Conservation (phyloP, 495 filamentous ascomycete species). For the Venustampulla echinocandica region DNA sequence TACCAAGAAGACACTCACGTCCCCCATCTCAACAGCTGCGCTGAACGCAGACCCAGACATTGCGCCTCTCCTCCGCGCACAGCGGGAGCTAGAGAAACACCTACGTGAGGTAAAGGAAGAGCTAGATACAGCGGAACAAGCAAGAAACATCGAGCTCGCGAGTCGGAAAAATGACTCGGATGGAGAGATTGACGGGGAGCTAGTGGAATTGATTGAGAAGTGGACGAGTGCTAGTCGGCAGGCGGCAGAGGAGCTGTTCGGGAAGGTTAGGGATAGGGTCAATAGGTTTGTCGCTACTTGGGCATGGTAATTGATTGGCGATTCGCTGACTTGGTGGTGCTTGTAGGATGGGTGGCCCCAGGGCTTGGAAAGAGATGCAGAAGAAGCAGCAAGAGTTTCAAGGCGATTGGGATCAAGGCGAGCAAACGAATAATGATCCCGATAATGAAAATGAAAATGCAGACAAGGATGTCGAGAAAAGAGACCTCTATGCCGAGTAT, state of each 20-base stretch:
- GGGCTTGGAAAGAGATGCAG: slow-evolving; percentile 40
- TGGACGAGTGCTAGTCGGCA: slow-evolving; percentile 34
- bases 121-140: slow-evolving; percentile 20
- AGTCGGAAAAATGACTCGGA: slow-evolving; percentile 6
- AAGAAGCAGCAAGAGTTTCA: slow-evolving; percentile 29
- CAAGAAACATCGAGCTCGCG: slow-evolving; percentile 20
- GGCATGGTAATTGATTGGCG: neutral
- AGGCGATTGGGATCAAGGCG: slow-evolving; percentile 24
- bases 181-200: slow-evolving; percentile 20
- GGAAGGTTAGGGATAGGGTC: slow-evolving; percentile 34
- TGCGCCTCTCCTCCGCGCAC: slow-evolving; percentile 9
- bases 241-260: slow-evolving; percentile 42
- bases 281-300: slow-evolving; percentile 22
- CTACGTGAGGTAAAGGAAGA: slow-evolving; percentile 25
- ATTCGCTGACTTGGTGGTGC: neutral
- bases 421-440: slow-evolving; percentile 15
- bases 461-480: slow-evolving; percentile 28
- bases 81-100: slow-evolving; percentile 22
- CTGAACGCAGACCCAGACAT: slow-evolving; percentile 25
- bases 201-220: slow-evolving; percentile 21
- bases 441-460: slow-evolving; percentile 29
- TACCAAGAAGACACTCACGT: slow-evolving; percentile 15
- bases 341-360: slow-evolving; percentile 38
- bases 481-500: slow-evolving; percentile 26
- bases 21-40: slow-evolving; percentile 6